Evolutionary conservation across 1,284 basidiomycete species (phyloP).

Genomic region (Austroboletus olivaceoglutinosus): DNA sequence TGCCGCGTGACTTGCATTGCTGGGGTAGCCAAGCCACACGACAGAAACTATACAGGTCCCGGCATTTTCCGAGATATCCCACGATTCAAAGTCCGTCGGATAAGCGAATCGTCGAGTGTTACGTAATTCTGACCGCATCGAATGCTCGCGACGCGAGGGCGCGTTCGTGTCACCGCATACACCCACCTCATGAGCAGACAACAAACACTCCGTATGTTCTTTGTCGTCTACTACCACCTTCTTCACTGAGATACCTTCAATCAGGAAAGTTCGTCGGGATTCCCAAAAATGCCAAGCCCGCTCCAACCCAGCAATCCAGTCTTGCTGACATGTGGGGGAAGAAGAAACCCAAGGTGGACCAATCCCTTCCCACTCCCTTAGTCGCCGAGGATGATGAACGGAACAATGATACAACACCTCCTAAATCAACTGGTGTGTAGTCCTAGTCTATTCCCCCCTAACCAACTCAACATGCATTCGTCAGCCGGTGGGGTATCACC

Average conservation of each 20-base stretch:
- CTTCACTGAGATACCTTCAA: conserved; percentile 3
- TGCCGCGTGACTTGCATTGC: conserved; percentile 20
- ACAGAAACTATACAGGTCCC: conserved; percentile 49
- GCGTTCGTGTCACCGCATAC: conserved; percentile 10
- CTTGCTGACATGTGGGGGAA: conserved; percentile 72
- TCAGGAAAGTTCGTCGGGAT: conserved; percentile 71
- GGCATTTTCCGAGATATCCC: conserved; percentile 38
- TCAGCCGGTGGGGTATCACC: conserved; percentile 40
- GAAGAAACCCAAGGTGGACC: conserved; percentile 30
- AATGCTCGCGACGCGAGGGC: conserved; percentile 15
- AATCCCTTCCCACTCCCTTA: conserved; percentile 13
- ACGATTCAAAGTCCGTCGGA: no score
- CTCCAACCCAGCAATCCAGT: conserved; percentile 68
- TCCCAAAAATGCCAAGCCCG: conserved; percentile 57
- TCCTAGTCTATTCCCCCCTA: not conserved
- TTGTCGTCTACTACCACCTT: not conserved
- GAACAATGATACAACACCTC: conserved; percentile 26
- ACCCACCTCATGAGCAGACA: conserved; percentile 58
- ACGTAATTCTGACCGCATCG: not conserved
- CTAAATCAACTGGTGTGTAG: conserved; percentile 17
- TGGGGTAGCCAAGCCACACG: conserved; percentile 43
- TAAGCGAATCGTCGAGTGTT: no score
- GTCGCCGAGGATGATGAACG: conserved; percentile 31
- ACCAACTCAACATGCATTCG: conserved; percentile 5
- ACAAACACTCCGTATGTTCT: conserved; percentile 61